Conservation (phyloP, 2,329 filamentous ascomycete genomes). For the Furcasterigmium furcatum region DNA sequence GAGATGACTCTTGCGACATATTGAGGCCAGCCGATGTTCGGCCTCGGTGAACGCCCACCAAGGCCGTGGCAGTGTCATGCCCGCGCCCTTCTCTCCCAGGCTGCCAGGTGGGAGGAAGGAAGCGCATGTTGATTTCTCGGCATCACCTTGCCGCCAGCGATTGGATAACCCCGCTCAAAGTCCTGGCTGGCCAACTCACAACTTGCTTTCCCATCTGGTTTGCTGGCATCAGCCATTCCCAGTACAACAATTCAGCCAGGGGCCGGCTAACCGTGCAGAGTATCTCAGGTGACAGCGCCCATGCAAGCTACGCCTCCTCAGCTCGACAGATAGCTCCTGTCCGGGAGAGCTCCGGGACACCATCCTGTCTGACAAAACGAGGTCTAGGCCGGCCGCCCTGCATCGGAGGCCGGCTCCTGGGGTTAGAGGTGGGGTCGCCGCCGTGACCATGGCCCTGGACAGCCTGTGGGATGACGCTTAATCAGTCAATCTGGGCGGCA, state of each 20-base stretch:
- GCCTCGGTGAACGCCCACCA: too few relatives aligned
- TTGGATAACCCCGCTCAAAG: not conserved
- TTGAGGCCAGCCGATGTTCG: too few relatives aligned
- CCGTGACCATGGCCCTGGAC: too few relatives aligned
- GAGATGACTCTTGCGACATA: too few relatives aligned
- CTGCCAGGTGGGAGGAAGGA: too few relatives aligned
- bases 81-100: too few relatives aligned
- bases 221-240: not conserved
- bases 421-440: not conserved
- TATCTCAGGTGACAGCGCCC: not conserved
- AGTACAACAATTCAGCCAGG: not conserved
- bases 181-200: not conserved
- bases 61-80: too few relatives aligned
- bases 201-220: not conserved
- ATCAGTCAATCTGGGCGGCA: too few relatives aligned
- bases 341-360: not conserved
- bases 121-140: not conserved
- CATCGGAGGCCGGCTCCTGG: not conserved
- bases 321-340: not conserved
- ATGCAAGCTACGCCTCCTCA: not conserved
- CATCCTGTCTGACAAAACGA: not conserved
- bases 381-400: constrained; percentile 1
- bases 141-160: not conserved
- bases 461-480: too few relatives aligned
- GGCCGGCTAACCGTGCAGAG: not conserved